Conservation (phyloP, 1,139 yeast genomes). For the Yarrowia galli region DNA sequence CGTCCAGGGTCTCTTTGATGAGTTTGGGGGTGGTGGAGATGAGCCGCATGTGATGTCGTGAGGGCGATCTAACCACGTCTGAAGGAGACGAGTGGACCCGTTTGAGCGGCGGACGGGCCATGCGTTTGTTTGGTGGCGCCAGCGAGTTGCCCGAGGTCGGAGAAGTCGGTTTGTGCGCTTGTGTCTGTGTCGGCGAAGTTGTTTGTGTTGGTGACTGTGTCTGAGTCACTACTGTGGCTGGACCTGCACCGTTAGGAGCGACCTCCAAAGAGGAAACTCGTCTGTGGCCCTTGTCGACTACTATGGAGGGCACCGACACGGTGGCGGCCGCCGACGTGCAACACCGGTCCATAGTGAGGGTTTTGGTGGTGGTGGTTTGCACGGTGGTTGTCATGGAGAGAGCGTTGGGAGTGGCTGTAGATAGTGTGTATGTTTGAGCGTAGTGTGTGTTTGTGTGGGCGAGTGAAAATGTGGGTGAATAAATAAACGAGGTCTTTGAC, state of each 20-base stretch:
- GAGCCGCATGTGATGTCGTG: conserved; percentile 52
- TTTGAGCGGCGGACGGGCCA: conserved; percentile 31
- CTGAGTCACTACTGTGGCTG: not conserved
- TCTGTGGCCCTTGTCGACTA: conserved; percentile 32
- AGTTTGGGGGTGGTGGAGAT: conserved; percentile 50
- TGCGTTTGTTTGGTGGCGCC: conserved; percentile 16
- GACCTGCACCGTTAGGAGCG: not conserved
- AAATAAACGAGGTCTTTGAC: not conserved
- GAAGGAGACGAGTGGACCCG: conserved; percentile 51
- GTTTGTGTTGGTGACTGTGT: too few relatives aligned
- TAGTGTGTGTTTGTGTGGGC: conserved; percentile 4
- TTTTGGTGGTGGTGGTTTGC: conserved; percentile 29
- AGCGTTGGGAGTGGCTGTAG: conserved; percentile 13
- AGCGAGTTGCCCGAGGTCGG: conserved; percentile 3
- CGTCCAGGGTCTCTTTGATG: conserved; percentile 53
- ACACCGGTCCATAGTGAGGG: conserved; percentile 26
- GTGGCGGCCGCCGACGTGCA: conserved; percentile 13
- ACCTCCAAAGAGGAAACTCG: conserved; percentile 22
- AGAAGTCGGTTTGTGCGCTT: conserved; percentile 5
- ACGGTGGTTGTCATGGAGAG: conserved; percentile 24
- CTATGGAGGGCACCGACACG: conserved; percentile 32
- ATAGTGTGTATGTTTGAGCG: conserved; percentile 2
- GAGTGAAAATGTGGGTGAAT: not conserved
- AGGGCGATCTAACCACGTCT: conserved; percentile 48
- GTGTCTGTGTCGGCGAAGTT: not conserved